These are phyloP conservation scores for barrel medic (Medicago truncatula) DNA, from an alignment of 306 rosid species.

Conservation along the genomic window MtrunA17r5.0-ANR NC_053043.1:16029001-16029500, in stretches of 20 bases:
- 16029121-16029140: background rate
- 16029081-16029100: conserved; percentile 50
- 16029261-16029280: conserved; percentile 24
- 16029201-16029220: conserved; percentile 31
- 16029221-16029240: background rate
- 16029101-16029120: conserved; percentile 43
- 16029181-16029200: background rate
- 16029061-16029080: conserved; percentile 52
- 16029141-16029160: conserved; percentile 2
- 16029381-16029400: background rate
- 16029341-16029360: conserved; percentile 29
- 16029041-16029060: conserved; percentile 39
- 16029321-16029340: conserved; percentile 4
- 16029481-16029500: background rate
- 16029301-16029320: background rate
- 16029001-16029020: conserved; percentile 45
- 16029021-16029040: conserved; percentile 48
- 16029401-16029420: background rate
- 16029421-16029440: background rate
- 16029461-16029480: background rate
- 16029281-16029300: background rate
- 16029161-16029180: conserved; percentile 3
- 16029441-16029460: background rate
- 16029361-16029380: conserved; percentile 5
- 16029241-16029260: conserved; percentile 23